phyloP scores from a whole-genome alignment of 2,329 filamentous ascomycete species.

The Fusarium temperatum region DNA sequence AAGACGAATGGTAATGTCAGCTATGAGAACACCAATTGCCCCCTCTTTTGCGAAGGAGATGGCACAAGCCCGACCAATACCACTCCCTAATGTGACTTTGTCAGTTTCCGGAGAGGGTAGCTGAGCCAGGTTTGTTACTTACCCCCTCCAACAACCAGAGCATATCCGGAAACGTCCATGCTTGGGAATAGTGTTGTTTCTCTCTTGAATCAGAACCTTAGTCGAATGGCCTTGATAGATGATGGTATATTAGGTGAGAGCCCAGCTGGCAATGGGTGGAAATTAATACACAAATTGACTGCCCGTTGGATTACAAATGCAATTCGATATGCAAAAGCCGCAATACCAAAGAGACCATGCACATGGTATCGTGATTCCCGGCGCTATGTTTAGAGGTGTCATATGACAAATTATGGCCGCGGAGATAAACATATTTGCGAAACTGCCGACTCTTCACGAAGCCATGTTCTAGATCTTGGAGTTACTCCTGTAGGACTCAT shows the following conservation, averaged over 20 bases:
- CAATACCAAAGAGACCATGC: not conserved
- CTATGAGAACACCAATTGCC: not conserved
- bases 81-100: not conserved
- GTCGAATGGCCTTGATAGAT: too few relatives aligned
- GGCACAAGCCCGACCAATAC: not conserved
- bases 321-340: too few relatives aligned
- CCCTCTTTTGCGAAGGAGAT: not conserved
- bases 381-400: not conserved
- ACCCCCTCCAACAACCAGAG: not conserved
- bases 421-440: too few relatives aligned
- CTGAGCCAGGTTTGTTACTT: not conserved
- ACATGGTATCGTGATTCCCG: not conserved
- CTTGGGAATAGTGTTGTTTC: not conserved
- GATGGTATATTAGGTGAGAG: too few relatives aligned
- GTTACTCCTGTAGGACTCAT: not conserved
- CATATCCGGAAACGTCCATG: not conserved
- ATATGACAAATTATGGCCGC: not conserved
- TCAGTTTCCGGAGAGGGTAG: not conserved
- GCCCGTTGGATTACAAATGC: not conserved
- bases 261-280: rapidly evolving
- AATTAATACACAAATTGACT: not conserved
- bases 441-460: not conserved
- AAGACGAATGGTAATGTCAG: not conserved
- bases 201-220: not conserved
- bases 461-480: not conserved